Evolutionary conservation across 2,329 filamentous ascomycete species (phyloP).

Genomic region (Massarina eburnea): DNA sequence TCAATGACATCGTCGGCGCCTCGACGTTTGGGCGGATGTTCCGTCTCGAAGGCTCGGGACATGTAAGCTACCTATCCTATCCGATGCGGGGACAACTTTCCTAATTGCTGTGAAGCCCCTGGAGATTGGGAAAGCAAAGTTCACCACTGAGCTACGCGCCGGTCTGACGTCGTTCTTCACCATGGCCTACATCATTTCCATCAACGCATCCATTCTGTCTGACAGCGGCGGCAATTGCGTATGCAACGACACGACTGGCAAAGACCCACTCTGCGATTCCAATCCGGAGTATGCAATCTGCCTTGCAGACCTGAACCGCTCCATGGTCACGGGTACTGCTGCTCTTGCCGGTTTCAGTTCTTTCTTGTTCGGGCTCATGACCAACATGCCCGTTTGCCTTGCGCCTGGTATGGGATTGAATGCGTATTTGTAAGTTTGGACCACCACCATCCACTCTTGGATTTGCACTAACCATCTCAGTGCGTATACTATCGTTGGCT

Average conservation of each 20-base stretch:
- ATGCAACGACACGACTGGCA: conserved; percentile 52
- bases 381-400: conserved; percentile 63
- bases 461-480: not conserved
- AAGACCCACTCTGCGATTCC: conserved; percentile 55
- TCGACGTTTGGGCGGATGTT: conserved; percentile 56
- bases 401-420: conserved; percentile 61
- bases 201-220: conserved; percentile 40
- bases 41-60: conserved; percentile 77
- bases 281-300: conserved; percentile 66
- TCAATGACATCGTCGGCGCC: conserved; percentile 28
- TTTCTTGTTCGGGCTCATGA: conserved; percentile 78
- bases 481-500: conserved; percentile 77
- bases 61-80: conserved; percentile 58
- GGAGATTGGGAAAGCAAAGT: conserved; percentile 73
- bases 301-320: conserved; percentile 63
- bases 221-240: conserved; percentile 75
- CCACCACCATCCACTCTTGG: not conserved
- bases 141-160: conserved; percentile 81
- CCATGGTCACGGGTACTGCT: conserved; percentile 81
- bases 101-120: conserved; percentile 53
- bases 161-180: conserved; percentile 70
- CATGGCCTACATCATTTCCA: conserved; percentile 46
- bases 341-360: conserved; percentile 76
- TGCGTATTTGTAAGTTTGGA: conserved; percentile 65
- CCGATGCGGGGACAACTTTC: conserved; percentile 2